Percentiles rank a stretch among this genome's conserved stretches.
These are phyloP conservation scores for Hypoxylon sp. DNA, from an alignment of 2,329 filamentous ascomycete species.

Conservation along the genomic window DNA sequence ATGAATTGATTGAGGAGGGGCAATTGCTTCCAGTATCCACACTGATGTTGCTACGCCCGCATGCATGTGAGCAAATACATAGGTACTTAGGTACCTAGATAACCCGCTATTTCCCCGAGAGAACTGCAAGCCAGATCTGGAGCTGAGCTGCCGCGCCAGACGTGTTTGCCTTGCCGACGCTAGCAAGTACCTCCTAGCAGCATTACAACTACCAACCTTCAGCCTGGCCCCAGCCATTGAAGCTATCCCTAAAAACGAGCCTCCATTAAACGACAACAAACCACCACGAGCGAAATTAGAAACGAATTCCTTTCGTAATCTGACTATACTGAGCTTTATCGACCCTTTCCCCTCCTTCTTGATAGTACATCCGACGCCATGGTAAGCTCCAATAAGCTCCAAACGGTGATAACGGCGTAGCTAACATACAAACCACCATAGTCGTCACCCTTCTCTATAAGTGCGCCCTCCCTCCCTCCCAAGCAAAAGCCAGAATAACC, in stretches of 20 bases:
- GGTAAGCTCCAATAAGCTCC: conserved; percentile 53
- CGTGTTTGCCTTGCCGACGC: conserved; percentile 59
- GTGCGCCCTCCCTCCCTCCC: conserved; percentile 65
- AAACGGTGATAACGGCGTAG: conserved; percentile 46
- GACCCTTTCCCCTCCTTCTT: conserved; percentile 2
- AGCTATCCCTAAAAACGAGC: conserved; percentile 29
- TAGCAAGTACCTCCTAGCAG: conserved; percentile 34
- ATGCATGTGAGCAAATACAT: conserved; percentile 1
- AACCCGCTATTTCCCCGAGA: conserved; percentile 32
- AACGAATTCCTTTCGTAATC: conserved; percentile 11
- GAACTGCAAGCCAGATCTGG: conserved; percentile 32
- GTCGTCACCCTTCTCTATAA: conserved; percentile 96
- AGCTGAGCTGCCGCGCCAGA: conserved; percentile 55
- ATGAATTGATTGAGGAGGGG: conserved; percentile 39
- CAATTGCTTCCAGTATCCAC: conserved; percentile 13
- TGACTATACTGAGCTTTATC: conserved; percentile 4
- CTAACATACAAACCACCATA: conserved; percentile 60
- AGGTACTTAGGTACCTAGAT: conserved; percentile 2
- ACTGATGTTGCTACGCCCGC: neutral
- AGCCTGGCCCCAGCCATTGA: conserved; percentile 30
- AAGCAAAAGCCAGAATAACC: conserved; percentile 46
- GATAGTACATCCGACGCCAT: conserved; percentile 45
- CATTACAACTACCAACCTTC: conserved; percentile 30
- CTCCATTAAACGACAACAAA: conserved; percentile 37
- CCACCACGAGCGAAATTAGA: conserved; percentile 5